These are phyloP conservation scores for Ophiostoma australiae DNA, from an alignment of 2,329 filamentous ascomycete genomes.

Conservation along the genomic window DNA sequence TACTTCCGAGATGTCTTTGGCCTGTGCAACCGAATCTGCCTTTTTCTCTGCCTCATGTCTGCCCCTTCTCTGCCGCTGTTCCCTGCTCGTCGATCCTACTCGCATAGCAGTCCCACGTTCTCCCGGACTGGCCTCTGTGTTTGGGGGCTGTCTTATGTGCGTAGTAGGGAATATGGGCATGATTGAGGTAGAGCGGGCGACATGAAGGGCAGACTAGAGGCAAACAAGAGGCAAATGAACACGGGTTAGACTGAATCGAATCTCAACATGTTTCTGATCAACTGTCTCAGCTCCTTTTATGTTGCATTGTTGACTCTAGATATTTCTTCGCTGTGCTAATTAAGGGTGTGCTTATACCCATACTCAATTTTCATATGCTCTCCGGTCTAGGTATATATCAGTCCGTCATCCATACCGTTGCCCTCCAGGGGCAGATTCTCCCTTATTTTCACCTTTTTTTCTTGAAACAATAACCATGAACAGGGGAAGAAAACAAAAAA, in stretches of 20 bases:
- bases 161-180: neutral
- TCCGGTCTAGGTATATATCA: constrained; percentile 13
- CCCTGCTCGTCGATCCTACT: neutral
- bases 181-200: neutral
- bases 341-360: neutral
- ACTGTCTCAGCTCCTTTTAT: neutral
- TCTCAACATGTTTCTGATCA: neutral
- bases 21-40: neutral
- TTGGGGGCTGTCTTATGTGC: constrained; percentile 3
- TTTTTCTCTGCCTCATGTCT: neutral
- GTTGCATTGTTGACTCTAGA: neutral
- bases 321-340: neutral
- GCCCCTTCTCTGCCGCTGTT: neutral
- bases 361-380: neutral
- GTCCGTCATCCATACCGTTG: neutral
- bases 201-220: neutral
- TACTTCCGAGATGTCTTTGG: neutral
- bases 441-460: neutral
- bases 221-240: neutral
- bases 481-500: neutral
- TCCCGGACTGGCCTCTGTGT: neutral
- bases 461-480: neutral
- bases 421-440: neutral
- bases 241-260: neutral
- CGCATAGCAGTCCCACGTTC: neutral